Percentiles rank a stretch among this genome's conserved stretches.
Conservation (phyloP, 176 grass and related monocot species). For the Oryza glaberrima region DNA sequence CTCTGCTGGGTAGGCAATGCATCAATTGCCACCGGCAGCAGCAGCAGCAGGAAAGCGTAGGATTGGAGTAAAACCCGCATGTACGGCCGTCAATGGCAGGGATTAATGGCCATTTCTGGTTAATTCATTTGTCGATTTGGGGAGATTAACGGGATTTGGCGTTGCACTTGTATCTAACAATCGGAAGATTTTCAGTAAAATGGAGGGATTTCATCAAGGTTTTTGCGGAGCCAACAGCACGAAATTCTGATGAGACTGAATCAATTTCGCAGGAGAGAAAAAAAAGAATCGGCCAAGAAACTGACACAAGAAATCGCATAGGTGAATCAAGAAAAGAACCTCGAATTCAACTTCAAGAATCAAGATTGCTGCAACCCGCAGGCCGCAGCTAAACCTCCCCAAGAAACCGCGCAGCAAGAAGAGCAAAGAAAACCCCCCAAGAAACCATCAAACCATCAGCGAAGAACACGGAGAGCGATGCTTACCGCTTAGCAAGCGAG, state of each 20-base stretch:
- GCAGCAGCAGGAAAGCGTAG: not conserved
- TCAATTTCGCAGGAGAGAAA: too few species aligned
- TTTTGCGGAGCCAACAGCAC: not conserved
- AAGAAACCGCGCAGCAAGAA: not conserved
- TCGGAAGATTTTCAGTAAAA: not conserved
- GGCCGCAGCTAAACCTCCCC: not conserved
- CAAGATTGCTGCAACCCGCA: not conserved
- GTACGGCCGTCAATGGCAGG: not conserved
- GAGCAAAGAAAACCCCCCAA: not conserved
- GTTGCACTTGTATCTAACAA: not conserved
- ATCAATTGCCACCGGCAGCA: constrained; percentile 4
- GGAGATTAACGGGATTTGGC: not conserved
- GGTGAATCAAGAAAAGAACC: not conserved
- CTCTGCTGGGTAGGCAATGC: not conserved
- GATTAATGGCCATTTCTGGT: not conserved
- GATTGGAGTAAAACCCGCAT: not conserved
- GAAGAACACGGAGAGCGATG: not conserved
- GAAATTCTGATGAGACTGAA: not conserved
- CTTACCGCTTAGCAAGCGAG: not conserved
- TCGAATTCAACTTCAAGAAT: not conserved
- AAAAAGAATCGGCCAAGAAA: not conserved
- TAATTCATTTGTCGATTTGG: not conserved
- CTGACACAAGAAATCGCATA: not conserved
- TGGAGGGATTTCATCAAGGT: not conserved
- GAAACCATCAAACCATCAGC: not conserved